A percentile compares a stretch with the other conserved stretches of the same genome.
These are phyloP conservation scores for Phialocephala subalpina DNA, from an alignment of 2,329 filamentous ascomycete genomes.

Conservation along the genomic window DNA sequence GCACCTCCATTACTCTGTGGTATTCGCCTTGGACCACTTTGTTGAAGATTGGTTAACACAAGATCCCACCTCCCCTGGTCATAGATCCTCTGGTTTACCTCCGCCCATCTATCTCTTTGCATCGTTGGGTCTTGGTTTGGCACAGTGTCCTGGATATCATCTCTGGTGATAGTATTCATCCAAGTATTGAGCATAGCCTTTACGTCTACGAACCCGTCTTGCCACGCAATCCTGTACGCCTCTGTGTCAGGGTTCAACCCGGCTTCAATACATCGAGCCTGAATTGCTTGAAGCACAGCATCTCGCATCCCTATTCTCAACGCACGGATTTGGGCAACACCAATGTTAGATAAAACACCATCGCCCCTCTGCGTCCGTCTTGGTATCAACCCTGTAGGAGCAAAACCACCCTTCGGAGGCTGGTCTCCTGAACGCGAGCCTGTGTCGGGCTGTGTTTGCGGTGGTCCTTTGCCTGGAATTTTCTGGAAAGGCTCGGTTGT, in stretches of 20 bases:
- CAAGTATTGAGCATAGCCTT: neutral
- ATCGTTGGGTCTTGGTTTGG: neutral
- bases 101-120: neutral
- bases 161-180: neutral
- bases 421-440: neutral
- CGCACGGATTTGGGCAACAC: neutral
- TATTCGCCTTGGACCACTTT: neutral
- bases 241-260: neutral
- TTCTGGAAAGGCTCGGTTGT: neutral
- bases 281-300: neutral
- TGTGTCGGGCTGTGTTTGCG: neutral
- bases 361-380: neutral
- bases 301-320: neutral
- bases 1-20: neutral
- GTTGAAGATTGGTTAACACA: neutral
- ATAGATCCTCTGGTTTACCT: neutral
- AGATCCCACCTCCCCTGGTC: neutral
- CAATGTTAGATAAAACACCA: neutral
- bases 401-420: neutral
- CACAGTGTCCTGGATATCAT: neutral
- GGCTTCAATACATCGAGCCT: neutral
- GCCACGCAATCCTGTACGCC: neutral
- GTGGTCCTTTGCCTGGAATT: neutral
- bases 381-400: neutral
- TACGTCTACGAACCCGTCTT: neutral